Percentiles rank a stretch among this genome's conserved stretches.
Evolutionary conservation across 164 flowering plant species (phyloP).

Genomic region (Chimonanthus praecox): DNA sequence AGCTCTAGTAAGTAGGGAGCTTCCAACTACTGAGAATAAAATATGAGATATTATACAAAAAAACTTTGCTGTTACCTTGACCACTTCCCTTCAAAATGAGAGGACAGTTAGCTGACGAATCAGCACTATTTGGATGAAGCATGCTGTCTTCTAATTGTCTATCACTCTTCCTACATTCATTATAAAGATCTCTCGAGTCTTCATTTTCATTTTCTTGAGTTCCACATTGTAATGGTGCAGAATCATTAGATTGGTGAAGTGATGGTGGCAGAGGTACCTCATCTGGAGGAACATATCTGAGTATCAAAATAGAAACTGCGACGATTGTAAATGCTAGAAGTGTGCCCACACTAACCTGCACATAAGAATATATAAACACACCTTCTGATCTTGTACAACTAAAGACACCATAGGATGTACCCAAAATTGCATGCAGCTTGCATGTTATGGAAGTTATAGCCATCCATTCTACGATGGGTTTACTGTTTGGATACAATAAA

Average conservation of each 20-base stretch:
- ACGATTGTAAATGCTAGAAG: conserved; percentile 95
- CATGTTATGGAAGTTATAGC: neutral
- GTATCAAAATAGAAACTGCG: conserved; percentile 78
- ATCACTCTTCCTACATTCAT: neutral
- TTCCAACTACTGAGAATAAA: neutral
- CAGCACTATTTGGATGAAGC: conserved; percentile 17
- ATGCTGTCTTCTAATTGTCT: neutral
- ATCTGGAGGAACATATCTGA: conserved; percentile 92
- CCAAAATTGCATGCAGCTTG: neutral
- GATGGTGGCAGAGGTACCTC: conserved; percentile 85
- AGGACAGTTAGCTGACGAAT: conserved; percentile 37
- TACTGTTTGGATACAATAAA: neutral
- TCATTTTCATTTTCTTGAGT: conserved; percentile 22
- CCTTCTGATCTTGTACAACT: neutral
- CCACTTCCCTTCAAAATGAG: conserved; percentile 34
- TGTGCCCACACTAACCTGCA: conserved; percentile 84
- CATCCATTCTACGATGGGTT: no score
- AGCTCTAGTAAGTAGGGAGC: neutral
- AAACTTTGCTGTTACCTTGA: conserved; percentile 16
- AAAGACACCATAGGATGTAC: neutral
- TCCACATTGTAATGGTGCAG: conserved; percentile 35
- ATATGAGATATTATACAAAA: neutral
- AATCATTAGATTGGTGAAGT: conserved; percentile 64
- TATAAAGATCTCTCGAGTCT: conserved; percentile 10
- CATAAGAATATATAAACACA: neutral